Evolutionary conservation across 768 basidiomycete species (phyloP), one percentile per base, ranked within the genome.

Genomic region (Agrocybe praecox): DNA sequence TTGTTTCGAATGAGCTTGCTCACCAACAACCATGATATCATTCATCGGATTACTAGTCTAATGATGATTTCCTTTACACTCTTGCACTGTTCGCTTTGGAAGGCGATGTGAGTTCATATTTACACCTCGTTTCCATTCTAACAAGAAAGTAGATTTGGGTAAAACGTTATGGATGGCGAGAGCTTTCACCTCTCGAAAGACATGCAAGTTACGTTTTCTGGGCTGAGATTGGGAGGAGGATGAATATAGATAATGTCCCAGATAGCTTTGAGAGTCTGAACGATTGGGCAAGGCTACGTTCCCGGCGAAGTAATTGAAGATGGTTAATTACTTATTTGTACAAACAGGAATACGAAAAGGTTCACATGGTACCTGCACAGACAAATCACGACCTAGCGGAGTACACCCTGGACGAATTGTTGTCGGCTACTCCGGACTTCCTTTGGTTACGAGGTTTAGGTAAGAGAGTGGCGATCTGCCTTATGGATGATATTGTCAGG

Each of bases 241-340:
- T 84, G 81, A 68, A 72, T 6, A 82, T 84, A 48, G 60, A 68
- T 45, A 73, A 77, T 59, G 79, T 84, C 40, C 82, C 81, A 1
- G 70, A 70, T 1, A 73, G 70, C 2, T 40, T 75, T 14, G 71
- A 76, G 17, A 76, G 64, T 2, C 61, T 82, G 52, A 57, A 58
- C 11, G 64, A 58, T 6, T 82, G 80, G 80, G 65, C 72, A n/a
- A 55, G 60, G 62, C 80, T 80, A 52, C 33, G 70, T 56, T 12
- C 1, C 26, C 6, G 23, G 33, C 26, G 17, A 15, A 11, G 5
- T 6, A 34, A 21, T 1, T 1, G 19, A n/a, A 7, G n/a, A 8
- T 33, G 29, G 11, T 21, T 8, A 26, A n/a, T 11, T 14, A 53
- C 19, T 18, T 17, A 15, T 21, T 47, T 33, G 15, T 23, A 4